Conservation (phyloP, 2,329 filamentous ascomycete genomes). For the Curvularia hawaiiensis region DNA sequence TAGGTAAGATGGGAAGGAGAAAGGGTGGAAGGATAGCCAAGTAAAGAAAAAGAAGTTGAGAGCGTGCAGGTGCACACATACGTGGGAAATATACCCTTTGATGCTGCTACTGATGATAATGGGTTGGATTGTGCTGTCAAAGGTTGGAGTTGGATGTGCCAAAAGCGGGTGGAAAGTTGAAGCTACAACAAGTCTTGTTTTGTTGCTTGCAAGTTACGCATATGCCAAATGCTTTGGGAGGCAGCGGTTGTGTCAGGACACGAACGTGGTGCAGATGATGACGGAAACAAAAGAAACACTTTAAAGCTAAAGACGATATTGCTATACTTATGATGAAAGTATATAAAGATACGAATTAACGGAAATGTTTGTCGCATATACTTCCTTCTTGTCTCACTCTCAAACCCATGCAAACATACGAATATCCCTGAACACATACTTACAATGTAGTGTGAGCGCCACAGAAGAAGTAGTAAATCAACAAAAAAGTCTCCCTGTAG, state of each 20-base stretch:
- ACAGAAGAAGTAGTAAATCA: neutral
- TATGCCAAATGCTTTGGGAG: neutral
- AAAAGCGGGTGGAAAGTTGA: neutral
- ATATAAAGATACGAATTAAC: neutral
- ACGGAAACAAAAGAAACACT: neutral
- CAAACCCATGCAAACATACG: neutral
- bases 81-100: neutral
- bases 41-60: neutral
- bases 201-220: neutral
- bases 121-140: neutral
- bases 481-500: neutral
- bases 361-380: neutral
- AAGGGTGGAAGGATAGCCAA: constrained; percentile 26
- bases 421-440: neutral
- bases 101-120: neutral
- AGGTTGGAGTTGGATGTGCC: neutral
- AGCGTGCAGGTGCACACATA: neutral
- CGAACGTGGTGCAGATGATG: neutral
- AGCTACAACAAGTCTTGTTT: neutral
- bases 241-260: neutral
- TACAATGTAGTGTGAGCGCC: neutral
- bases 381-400: neutral
- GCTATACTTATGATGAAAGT: neutral
- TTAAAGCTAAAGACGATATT: neutral
- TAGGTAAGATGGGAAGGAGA: constrained; percentile 25